Base-by-base conservation (phyloP, 2,329 filamentous ascomycete species). In the Stachybotrys elegans region DNA sequence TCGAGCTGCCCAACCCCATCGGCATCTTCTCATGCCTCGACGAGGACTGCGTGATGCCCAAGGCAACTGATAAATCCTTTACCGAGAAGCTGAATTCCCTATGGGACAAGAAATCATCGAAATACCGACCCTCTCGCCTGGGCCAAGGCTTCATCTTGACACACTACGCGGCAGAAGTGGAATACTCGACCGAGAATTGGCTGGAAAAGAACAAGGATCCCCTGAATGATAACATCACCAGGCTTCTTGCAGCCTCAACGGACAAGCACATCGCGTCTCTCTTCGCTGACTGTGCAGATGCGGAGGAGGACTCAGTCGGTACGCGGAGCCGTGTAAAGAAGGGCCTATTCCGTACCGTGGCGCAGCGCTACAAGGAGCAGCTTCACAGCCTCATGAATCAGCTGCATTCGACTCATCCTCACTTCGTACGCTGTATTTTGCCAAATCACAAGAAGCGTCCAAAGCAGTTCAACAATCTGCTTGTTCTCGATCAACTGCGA, bases 141-240 rank as follows among this genome's bases (percentile, higher is more conserved):
- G 87, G 83, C 1, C 88, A 96, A 58, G 94, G 93, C 13, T 98
- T 98, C 59, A 84, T 96, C 55, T 80, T 98, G 17, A 98, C 93
- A 0, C 93, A 98, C 61, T 98, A 98, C 59, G 93, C 93, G 20
- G 91, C 93, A 21, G 93, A 97, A 64, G 93, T 98, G 3, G 94
- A 98, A 64, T 98, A 98, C 63, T 90, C 86, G 1, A 98, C 93
- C 0, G 82, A 92, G 45, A 87, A 87, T 46, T 98, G 93, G 93
- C 71, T 98, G 25, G 92, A 97, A 65, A 98, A 97, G 76, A 98
- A 98, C 73, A 98, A 98, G 64, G 93, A 98, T 58, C 94, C 93
- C 2, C 67, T 98, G 37, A 97, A 97, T 57, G 94, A 98, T 73
- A 98, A 97, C 50, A 78, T 98, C 49, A 98, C 94, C 0, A 81